Percentiles rank a stretch among this genome's conserved stretches.
Conservation (phyloP, 306 rosid genomes). For the Prunus dulcis region DNA sequence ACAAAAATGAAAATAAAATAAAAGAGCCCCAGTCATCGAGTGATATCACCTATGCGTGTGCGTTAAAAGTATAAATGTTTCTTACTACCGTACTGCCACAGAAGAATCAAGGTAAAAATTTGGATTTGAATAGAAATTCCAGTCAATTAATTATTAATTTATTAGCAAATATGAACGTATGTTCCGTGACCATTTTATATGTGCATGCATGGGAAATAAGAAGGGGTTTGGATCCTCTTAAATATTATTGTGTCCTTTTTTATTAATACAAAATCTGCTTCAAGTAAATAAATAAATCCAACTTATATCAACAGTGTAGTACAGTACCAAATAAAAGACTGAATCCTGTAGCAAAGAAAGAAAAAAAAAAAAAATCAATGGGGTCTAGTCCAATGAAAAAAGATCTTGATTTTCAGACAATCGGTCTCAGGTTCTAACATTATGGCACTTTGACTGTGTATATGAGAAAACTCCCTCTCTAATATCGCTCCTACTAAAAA, state of each 20-base stretch:
- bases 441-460: accelerated
- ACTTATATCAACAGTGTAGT: no score
- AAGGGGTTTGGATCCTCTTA: not conserved
- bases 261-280: no score
- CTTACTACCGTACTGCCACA: not conserved
- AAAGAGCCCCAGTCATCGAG: not conserved
- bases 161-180: not conserved
- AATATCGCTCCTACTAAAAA: no score
- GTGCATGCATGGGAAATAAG: constrained; percentile 7
- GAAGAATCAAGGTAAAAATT: not conserved
- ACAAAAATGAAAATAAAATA: not conserved
- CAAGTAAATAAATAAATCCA: no score
- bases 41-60: not conserved
- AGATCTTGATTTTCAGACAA: accelerated
- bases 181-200: not conserved
- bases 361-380: no score
- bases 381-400: accelerated
- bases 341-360: no score
- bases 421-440: accelerated
- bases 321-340: no score
- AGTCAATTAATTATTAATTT: not conserved
- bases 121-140: not conserved
- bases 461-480: no score
- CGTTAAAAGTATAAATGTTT: not conserved
- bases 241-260: no score